Percentiles rank a stretch among this genome's conserved stretches.
Conservation (phyloP, 2,329 filamentous ascomycete genomes). For the Hysterium pulicare region DNA sequence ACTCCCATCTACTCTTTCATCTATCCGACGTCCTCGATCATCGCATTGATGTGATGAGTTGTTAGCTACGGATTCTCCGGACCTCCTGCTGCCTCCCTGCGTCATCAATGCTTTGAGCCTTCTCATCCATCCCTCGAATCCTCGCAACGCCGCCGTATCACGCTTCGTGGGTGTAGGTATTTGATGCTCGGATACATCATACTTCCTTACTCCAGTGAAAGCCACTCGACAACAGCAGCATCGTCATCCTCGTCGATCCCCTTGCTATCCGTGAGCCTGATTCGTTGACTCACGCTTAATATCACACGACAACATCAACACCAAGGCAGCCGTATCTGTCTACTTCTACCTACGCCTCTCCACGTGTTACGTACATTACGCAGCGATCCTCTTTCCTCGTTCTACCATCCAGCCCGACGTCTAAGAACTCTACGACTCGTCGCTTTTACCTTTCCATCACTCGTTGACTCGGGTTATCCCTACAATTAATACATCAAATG, state of each 20-base stretch:
- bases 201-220: conserved; percentile 18
- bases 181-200: conserved; percentile 23
- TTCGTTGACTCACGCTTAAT: conserved; percentile 32
- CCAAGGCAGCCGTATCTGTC: conserved; percentile 24
- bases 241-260: conserved; percentile 16
- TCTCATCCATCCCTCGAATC: conserved; percentile 15
- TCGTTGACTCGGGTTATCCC: conserved; percentile 40
- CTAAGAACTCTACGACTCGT: conserved; percentile 26
- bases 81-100: conserved; percentile 9
- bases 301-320: conserved; percentile 20
- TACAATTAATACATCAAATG: conserved; percentile 43
- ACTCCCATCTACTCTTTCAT: conserved; percentile 33
- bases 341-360: conserved; percentile 23
- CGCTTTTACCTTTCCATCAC: conserved; percentile 23
- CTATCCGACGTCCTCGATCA: conserved; percentile 18
- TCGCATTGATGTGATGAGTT: conserved; percentile 35
- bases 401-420: conserved; percentile 6
- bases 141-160: conserved; percentile 10
- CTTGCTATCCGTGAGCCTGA: conserved; percentile 31
- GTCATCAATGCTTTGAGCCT: conserved; percentile 18
- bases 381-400: conserved; percentile 32
- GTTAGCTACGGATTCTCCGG: conserved; percentile 19
- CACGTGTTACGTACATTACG: conserved; percentile 40
- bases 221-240: conserved; percentile 24
- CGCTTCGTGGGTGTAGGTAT: conserved; percentile 19